Evolutionary conservation across 2,329 filamentous ascomycete genomes (phyloP).

Genomic region (Aspergillus aculeatus): DNA sequence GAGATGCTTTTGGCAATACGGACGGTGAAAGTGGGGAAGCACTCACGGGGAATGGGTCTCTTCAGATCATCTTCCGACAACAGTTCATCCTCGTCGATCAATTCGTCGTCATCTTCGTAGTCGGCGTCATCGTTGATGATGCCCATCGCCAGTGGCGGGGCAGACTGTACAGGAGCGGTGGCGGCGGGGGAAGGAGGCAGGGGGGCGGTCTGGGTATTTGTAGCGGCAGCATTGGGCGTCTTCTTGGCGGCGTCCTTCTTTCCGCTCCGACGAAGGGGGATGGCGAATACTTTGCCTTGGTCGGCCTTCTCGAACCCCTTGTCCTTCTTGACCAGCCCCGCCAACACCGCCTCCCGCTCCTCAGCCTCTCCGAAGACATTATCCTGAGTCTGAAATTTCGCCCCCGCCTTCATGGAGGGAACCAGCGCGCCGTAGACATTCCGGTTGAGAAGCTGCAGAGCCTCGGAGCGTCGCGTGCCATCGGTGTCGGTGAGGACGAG

Average conservation of each 20-base stretch:
- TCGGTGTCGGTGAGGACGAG: slow-evolving; percentile 79
- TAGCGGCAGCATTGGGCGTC: slow-evolving; percentile 11
- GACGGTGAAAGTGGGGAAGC: not conserved
- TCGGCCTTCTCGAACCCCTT: slow-evolving; percentile 74
- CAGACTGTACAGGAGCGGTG: slow-evolving; percentile 1
- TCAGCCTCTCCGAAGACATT: slow-evolving; percentile 19
- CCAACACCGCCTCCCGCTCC: slow-evolving; percentile 71
- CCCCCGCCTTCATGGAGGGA: slow-evolving; percentile 45
- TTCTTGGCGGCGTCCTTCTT: slow-evolving; percentile 46
- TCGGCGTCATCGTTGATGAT: slow-evolving; percentile 11
- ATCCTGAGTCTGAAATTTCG: slow-evolving; percentile 22
- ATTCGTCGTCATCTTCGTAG: slow-evolving; percentile 19
- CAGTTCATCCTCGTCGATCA: slow-evolving; percentile 56
- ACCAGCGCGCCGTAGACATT: slow-evolving; percentile 68
- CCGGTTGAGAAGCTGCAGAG: slow-evolving; percentile 63
- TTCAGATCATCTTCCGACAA: slow-evolving; percentile 82
- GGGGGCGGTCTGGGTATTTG: not conserved
- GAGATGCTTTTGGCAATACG: not conserved
- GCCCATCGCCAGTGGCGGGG: slow-evolving; percentile 11
- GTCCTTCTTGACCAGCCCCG: slow-evolving; percentile 66
- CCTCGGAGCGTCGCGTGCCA: slow-evolving; percentile 62
- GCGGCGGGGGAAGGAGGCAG: not conserved
- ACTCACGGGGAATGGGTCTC: slow-evolving; percentile 77
- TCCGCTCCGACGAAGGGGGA: slow-evolving; percentile 64
- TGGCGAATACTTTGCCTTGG: slow-evolving; percentile 53